phyloP scores from a whole-genome alignment of 805 yeast species.

The Wickerhamomyces chambardii region DNA sequence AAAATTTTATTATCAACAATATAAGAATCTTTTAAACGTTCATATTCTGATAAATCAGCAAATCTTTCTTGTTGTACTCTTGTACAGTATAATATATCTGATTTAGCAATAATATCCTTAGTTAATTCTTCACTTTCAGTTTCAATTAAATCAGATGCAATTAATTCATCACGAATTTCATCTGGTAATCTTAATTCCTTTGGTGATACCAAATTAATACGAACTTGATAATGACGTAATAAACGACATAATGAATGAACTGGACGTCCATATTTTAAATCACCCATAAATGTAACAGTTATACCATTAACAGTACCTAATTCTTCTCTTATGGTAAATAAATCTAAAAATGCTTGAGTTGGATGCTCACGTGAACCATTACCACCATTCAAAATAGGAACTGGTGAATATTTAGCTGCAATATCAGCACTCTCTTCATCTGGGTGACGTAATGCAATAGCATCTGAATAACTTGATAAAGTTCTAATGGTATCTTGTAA shows the following conservation, averaged over 20 bases:
- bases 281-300: conserved; percentile 98
- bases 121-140: conserved; percentile 72
- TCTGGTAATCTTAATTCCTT: conserved; percentile 79
- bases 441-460: conserved; percentile 95
- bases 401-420: conserved; percentile 95
- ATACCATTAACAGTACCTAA: conserved; percentile 97
- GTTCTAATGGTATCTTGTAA: conserved; percentile 95
- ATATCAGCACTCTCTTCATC: conserved; percentile 83
- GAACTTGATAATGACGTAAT: conserved; percentile 86
- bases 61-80: conserved; percentile 98
- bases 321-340: conserved; percentile 98
- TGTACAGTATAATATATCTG: conserved; percentile 96
- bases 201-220: conserved; percentile 89
- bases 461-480: conserved; percentile 92
- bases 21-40: conserved; percentile 83
- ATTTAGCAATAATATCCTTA: conserved; percentile 74
- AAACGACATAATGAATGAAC: conserved; percentile 93
- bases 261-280: conserved; percentile 95
- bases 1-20: conserved; percentile 88
- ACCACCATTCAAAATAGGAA: conserved; percentile 97
- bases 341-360: conserved; percentile 94
- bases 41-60: conserved; percentile 63
- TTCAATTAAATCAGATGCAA: conserved; percentile 57
- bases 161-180: conserved; percentile 58
- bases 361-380: conserved; percentile 98